A percentile compares a stretch with the other conserved stretches of the same genome.
Evolutionary conservation across 2,329 filamentous ascomycete species (phyloP).

Genomic region (Pseudogymnoascus sp.): DNA sequence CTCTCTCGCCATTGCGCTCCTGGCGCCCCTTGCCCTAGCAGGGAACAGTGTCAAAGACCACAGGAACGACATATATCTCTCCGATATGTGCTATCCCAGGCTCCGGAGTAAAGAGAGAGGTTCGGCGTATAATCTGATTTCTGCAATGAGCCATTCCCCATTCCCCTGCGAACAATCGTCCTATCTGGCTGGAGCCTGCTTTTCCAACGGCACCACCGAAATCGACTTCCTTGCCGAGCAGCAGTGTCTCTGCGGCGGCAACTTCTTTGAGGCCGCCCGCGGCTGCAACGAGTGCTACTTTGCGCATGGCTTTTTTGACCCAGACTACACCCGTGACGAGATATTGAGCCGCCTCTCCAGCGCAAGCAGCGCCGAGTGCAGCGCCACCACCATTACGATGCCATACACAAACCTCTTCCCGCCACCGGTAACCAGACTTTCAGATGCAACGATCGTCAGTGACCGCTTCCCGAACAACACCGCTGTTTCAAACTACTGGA

Average conservation of each 20-base stretch:
- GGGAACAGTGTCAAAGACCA: not conserved
- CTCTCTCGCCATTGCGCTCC: not conserved
- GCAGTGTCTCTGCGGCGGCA: slow-evolving; percentile 11
- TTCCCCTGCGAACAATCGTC: not conserved
- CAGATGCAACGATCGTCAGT: not conserved
- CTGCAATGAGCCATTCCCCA: not conserved
- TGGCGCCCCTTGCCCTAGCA: not conserved
- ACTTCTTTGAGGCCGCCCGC: not conserved
- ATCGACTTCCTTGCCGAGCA: slow-evolving; percentile 12
- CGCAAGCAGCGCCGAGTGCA: not conserved
- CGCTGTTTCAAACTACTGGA: not conserved
- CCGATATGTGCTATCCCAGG: not conserved
- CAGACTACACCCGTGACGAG: not conserved
- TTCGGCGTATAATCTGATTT: not conserved
- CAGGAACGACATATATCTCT: not conserved
- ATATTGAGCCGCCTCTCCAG: not conserved
- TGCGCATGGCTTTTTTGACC: not conserved
- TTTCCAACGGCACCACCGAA: slow-evolving; percentile 10
- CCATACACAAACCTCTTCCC: not conserved
- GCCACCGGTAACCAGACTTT: no score
- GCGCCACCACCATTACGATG: not conserved
- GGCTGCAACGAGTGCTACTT: slow-evolving; percentile 6
- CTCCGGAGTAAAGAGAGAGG: not conserved
- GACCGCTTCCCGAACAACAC: not conserved
- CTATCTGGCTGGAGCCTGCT: not conserved